phyloP scores from a whole-genome alignment of 2,329 filamentous ascomycete species.

The Ophiostoma sp. region DNA sequence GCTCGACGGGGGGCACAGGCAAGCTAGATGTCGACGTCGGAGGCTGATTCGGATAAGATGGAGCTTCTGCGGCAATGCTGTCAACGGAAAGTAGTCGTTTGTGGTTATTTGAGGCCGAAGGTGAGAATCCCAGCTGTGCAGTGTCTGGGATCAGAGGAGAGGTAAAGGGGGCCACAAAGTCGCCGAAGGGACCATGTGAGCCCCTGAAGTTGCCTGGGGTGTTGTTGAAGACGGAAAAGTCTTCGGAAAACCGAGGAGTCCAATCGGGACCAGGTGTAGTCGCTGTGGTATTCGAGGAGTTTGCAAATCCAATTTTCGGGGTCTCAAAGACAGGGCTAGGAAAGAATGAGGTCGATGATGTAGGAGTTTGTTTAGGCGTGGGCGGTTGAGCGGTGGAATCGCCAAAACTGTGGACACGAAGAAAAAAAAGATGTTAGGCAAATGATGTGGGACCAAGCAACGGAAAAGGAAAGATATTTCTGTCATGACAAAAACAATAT shows the following conservation, averaged over 20 bases:
- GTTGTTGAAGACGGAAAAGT: constrained; percentile 60
- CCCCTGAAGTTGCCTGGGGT: constrained; percentile 54
- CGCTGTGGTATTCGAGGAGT: constrained; percentile 25
- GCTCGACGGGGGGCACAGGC: constrained; percentile 55
- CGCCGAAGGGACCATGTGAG: constrained; percentile 42
- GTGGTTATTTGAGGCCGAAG: constrained; percentile 18
- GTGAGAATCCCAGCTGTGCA: constrained; percentile 20
- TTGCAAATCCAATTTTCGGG: constrained; percentile 40
- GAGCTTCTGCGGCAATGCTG: constrained; percentile 46
- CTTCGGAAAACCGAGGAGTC: constrained; percentile 59
- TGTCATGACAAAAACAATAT: constrained; percentile 1
- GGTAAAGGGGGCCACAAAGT: constrained; percentile 37
- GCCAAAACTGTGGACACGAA: constrained; percentile 49
- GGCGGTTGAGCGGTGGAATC: constrained; percentile 57
- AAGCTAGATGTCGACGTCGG: constrained; percentile 42
- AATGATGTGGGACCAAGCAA: constrained; percentile 22
- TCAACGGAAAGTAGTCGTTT: constrained; percentile 50
- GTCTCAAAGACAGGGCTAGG: constrained; percentile 54
- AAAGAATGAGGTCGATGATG: constrained; percentile 43
- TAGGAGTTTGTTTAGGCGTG: constrained; percentile 54
- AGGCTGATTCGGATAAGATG: constrained; percentile 35
- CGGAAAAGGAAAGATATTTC: constrained; percentile 6
- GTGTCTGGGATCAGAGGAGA: constrained; percentile 28
- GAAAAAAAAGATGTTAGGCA: constrained; percentile 25
- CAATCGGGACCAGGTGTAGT: constrained; percentile 36